A percentile compares a stretch with the other conserved stretches of the same genome.
These are phyloP conservation scores for Calonectria pseudoturangicola DNA, from an alignment of 2,329 filamentous ascomycete species.

Conservation along the genomic window DNA sequence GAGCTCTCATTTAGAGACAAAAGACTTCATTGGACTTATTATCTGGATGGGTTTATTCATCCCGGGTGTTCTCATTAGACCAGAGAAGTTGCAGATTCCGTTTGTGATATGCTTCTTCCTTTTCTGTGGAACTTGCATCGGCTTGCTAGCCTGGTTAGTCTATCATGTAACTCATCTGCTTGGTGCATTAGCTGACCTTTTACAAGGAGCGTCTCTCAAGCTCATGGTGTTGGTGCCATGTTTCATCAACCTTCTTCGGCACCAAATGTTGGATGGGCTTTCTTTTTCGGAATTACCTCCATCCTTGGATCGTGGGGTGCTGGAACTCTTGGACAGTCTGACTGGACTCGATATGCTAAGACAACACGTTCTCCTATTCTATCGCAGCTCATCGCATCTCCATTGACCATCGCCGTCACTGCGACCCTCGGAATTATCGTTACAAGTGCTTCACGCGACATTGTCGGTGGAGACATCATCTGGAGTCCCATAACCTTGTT, in stretches of 20 bases:
- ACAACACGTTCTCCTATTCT: slow-evolving; percentile 43
- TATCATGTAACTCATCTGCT: neutral
- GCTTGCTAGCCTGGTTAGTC: slow-evolving; percentile 46
- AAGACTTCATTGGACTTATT: slow-evolving; percentile 53
- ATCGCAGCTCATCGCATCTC: slow-evolving; percentile 51
- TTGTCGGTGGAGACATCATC: slow-evolving; percentile 50
- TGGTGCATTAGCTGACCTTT: neutral
- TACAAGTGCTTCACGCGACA: slow-evolving; percentile 49
- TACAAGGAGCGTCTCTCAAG: slow-evolving; percentile 47
- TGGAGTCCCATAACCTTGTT: slow-evolving; percentile 54
- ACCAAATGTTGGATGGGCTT: slow-evolving; percentile 54
- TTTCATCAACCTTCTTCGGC: slow-evolving; percentile 48
- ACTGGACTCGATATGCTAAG: slow-evolving; percentile 55
- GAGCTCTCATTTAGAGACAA: slow-evolving; percentile 51
- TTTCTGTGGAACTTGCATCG: slow-evolving; percentile 49
- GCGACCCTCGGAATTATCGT: slow-evolving; percentile 54
- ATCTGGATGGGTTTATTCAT: slow-evolving; percentile 52
- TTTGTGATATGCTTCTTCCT: slow-evolving; percentile 53
- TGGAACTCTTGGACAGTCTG: slow-evolving; percentile 54
- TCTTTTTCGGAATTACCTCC: slow-evolving; percentile 57
- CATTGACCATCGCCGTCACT: slow-evolving; percentile 53
- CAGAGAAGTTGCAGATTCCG: slow-evolving; percentile 52
- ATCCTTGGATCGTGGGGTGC: slow-evolving; percentile 54
- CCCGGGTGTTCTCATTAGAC: slow-evolving; percentile 48
- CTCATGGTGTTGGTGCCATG: slow-evolving; percentile 48